Evolutionary conservation across 1,284 basidiomycete genomes (phyloP).

Genomic region (Fomitopsis pinicola): DNA sequence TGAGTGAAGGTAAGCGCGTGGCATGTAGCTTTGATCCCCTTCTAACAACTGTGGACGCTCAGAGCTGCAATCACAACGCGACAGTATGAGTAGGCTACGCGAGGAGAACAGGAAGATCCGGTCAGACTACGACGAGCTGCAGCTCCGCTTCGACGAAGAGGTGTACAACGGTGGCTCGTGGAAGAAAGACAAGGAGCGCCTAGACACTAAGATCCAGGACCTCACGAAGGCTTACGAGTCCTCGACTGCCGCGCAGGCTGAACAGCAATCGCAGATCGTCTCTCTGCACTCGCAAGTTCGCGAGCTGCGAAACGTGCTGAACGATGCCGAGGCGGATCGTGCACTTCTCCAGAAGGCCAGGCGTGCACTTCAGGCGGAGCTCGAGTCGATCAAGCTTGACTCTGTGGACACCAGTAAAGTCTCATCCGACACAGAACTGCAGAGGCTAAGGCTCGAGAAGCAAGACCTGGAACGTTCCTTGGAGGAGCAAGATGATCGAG

Average conservation of each 20-base stretch:
- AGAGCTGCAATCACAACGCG: conserved; percentile 76
- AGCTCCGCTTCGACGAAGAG: conserved; percentile 73
- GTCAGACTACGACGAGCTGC: conserved; percentile 74
- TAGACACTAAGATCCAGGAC: conserved; percentile 79
- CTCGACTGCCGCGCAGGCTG: conserved; percentile 66
- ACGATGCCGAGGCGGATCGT: conserved; percentile 81
- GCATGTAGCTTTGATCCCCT: neutral
- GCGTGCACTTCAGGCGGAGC: conserved; percentile 73
- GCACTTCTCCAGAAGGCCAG: conserved; percentile 78
- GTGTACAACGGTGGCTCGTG: conserved; percentile 73
- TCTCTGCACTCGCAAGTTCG: conserved; percentile 80
- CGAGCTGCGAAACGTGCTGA: conserved; percentile 74
- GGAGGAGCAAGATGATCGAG: conserved; percentile 75
- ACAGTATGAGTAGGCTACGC: conserved; percentile 67
- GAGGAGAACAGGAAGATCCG: conserved; percentile 78
- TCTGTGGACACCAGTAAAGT: conserved; percentile 67
- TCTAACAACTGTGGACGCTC: conserved; percentile 2
- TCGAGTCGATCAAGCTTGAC: conserved; percentile 77
- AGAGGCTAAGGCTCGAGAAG: conserved; percentile 72
- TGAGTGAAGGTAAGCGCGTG: conserved; percentile 62
- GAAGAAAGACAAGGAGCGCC: conserved; percentile 83
- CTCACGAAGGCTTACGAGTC: conserved; percentile 76
- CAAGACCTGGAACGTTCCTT: conserved; percentile 76
- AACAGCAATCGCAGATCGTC: conserved; percentile 82
- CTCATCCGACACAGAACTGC: conserved; percentile 70